Evolutionary conservation across 352 stramenopile genomes (phyloP).

Genomic region (Albugo laibachii): DNA sequence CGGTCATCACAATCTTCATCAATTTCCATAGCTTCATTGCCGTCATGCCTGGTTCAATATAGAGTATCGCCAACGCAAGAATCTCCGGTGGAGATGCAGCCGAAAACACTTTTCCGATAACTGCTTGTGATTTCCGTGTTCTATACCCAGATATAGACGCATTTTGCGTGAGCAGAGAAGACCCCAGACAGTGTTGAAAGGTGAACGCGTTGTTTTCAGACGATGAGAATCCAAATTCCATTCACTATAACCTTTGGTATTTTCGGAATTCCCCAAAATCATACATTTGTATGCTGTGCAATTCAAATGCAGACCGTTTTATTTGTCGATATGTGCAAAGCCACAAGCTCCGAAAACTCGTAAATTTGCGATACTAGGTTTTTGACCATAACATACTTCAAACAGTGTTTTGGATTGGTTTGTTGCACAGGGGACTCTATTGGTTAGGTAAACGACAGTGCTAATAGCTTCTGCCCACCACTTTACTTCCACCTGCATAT

Average conservation of each 20-base stretch:
- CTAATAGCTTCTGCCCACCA: no score
- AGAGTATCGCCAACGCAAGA: no score
- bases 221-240: conserved; percentile 1
- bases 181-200: no score
- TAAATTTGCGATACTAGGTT: neutral
- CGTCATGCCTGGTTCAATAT: no score
- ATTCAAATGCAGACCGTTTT: conserved; percentile 6
- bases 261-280: conserved; percentile 9
- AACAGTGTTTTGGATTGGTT: neutral
- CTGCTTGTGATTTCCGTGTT: no score
- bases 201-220: neutral
- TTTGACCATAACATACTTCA: no score
- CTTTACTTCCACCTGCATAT: conserved; percentile 1
- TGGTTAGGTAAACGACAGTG: no score
- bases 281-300: conserved; percentile 9
- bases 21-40: neutral
- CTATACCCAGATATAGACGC: no score
- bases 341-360: conserved; percentile 6
- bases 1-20: neutral
- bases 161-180: no score
- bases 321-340: conserved; percentile 4
- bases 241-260: conserved; percentile 8
- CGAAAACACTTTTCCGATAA: no score
- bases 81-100: no score
- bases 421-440: no score